These are phyloP conservation scores for Wallacemonas sp. DNA, from an alignment of 208 protist genomes.

Conservation along the genomic window DNA sequence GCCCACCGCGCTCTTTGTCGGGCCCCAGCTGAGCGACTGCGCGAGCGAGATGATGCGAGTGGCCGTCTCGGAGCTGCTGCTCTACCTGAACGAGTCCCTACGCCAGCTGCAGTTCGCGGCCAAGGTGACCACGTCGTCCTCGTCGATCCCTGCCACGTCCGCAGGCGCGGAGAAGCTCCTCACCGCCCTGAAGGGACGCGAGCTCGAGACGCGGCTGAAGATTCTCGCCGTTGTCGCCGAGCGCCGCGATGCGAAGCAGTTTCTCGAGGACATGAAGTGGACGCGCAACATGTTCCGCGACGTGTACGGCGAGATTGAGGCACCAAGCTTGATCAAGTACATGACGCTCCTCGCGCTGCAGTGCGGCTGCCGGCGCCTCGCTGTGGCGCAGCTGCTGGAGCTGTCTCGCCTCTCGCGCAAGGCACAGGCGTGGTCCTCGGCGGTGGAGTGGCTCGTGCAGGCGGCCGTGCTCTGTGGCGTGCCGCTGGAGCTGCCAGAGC, in stretches of 20 bases:
- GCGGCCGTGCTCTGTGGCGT: constrained; percentile 40
- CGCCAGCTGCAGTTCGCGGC: constrained; percentile 55
- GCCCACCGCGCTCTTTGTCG: constrained; percentile 35
- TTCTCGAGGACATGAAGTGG: constrained; percentile 35
- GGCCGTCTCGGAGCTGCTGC: constrained; percentile 54
- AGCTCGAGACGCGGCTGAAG: constrained; percentile 67
- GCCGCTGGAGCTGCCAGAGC: constrained; percentile 30
- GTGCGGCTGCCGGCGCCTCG: constrained; percentile 57
- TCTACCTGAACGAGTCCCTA: constrained; percentile 73
- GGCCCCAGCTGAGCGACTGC: constrained; percentile 38
- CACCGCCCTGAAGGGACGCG: constrained; percentile 21
- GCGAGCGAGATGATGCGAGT: constrained; percentile 46
- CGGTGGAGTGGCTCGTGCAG: constrained; percentile 32
- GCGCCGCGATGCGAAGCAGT: constrained; percentile 27
- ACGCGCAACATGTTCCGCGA: constrained; percentile 29
- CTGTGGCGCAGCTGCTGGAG: constrained; percentile 50
- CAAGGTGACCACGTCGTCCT: constrained; percentile 9
- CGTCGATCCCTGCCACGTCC: neutral
- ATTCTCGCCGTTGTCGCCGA: constrained; percentile 38
- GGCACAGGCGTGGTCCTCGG: constrained; percentile 20
- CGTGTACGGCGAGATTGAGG: constrained; percentile 29
- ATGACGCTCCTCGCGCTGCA: constrained; percentile 50
- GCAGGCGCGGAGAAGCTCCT: constrained; percentile 3
- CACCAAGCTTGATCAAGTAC: constrained; percentile 41
- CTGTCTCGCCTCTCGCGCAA: constrained; percentile 32